Base-by-base conservation (phyloP, 495 filamentous ascomycete species). In the Lepidopterella palustris region DNA sequence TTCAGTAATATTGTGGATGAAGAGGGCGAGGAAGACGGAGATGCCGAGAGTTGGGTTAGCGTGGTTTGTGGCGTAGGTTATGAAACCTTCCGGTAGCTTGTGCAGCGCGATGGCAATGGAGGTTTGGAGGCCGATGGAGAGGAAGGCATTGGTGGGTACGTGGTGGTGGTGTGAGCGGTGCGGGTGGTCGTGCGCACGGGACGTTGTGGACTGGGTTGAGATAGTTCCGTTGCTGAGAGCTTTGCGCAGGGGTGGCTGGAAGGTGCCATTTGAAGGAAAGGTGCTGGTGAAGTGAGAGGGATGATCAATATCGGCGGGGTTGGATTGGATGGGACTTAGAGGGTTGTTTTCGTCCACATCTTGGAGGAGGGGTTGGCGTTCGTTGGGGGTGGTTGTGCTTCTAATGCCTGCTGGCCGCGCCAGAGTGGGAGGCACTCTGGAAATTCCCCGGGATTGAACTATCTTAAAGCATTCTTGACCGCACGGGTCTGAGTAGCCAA, bases 11-110 rank as follows among this genome's bases (percentile, higher is more conserved):
- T 97, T 98, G 77, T 98, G 93, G 60, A 97, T 92, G 68, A 93
- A 96, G 3, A 98, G 81, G 0, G 93, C 93, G 64, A 97, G 79
- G 76, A 98, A 98, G 31, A 98, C 88, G 32, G 89, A 84, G 67
- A 95, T 80, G 11, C 95, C 93, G 2, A 98, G 84, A 0, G 77
- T 76, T 0, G 93, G 90, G 67, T 87, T 96, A 28, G 90, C 95
- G 62, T 98, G 95, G 72, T 97, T 98, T 11, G 93, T 97, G 8
- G 93, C 92, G 71, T 93, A 98, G 27, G 95, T 98, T 58, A 98
- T 97, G 74, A 98, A 97, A 26, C 93, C 93, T 73, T 98, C 93
- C 3, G 95, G 93, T 20, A 97, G 85, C 70, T 98, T 98, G 76
- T 98, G 93, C 0, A 98, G 76, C 8, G 93, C 90, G 67, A 98